Conservation (phyloP, 2,329 filamentous ascomycete species). For the Cercospora berteroae region DNA sequence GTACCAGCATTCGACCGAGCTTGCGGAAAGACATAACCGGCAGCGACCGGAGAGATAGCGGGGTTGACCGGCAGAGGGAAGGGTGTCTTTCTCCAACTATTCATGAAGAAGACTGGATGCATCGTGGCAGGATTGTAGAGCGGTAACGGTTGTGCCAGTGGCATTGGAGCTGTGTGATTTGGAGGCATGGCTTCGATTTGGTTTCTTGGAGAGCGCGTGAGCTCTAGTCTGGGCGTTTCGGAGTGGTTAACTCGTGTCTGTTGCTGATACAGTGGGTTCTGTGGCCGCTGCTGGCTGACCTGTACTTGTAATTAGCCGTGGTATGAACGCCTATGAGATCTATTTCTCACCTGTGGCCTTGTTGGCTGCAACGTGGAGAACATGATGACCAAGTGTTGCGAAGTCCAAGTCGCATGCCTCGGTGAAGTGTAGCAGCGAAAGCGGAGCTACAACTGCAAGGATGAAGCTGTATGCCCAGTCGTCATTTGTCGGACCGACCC, state of each 20-base stretch:
- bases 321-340: neutral
- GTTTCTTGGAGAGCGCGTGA: constrained; percentile 36
- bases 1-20: constrained; percentile 18
- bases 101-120: constrained; percentile 76
- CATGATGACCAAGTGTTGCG: constrained; percentile 12
- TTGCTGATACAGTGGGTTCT: constrained; percentile 30
- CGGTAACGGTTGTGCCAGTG: constrained; percentile 10
- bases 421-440: constrained; percentile 5
- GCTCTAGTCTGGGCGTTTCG: constrained; percentile 26
- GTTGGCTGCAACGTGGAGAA: constrained; percentile 20
- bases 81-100: constrained; percentile 58
- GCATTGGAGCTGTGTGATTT: constrained; percentile 14
- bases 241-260: constrained; percentile 32
- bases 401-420: constrained; percentile 9
- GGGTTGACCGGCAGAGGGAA: constrained; percentile 43
- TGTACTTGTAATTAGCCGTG: constrained; percentile 8
- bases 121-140: constrained; percentile 57
- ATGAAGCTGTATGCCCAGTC: neutral
- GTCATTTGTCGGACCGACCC: constrained; percentile 10
- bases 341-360: constrained; percentile 18
- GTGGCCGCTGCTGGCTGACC: constrained; percentile 14
- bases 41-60: constrained; percentile 45
- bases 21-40: constrained; percentile 42
- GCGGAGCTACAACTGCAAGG: constrained; percentile 10
- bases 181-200: constrained; percentile 53